phyloP scores from a whole-genome alignment of 2,329 filamentous ascomycete species.

The Plenodomus biglobosus region DNA sequence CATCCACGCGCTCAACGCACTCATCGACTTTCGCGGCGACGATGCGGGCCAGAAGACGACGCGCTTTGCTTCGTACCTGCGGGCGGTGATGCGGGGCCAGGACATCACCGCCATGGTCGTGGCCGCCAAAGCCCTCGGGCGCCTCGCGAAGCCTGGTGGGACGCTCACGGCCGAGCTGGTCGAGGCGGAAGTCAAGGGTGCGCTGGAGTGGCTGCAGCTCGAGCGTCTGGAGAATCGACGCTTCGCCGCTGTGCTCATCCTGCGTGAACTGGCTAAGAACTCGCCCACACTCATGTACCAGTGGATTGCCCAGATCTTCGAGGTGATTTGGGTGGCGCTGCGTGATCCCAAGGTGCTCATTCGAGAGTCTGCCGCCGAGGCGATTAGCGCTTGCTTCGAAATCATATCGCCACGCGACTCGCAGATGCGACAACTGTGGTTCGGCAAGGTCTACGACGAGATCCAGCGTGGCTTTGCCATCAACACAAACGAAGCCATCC shows the following conservation, averaged over 20 bases:
- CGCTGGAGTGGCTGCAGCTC: slow-evolving; percentile 94
- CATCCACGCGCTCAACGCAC: slow-evolving; percentile 84
- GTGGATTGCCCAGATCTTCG: slow-evolving; percentile 92
- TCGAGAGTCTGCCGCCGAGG: slow-evolving; percentile 85
- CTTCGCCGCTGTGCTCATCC: slow-evolving; percentile 87
- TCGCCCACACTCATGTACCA: slow-evolving; percentile 94
- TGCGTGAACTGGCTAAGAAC: slow-evolving; percentile 87
- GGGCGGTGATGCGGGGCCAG: slow-evolving; percentile 83
- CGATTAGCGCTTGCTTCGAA: slow-evolving; percentile 91
- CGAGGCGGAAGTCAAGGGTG: slow-evolving; percentile 94
- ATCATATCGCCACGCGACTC: slow-evolving; percentile 93
- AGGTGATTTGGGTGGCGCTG: slow-evolving; percentile 93
- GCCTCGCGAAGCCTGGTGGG: slow-evolving; percentile 87
- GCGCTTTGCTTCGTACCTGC: slow-evolving; percentile 87
- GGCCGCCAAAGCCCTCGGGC: slow-evolving; percentile 84
- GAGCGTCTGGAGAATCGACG: slow-evolving; percentile 90
- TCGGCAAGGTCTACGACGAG: slow-evolving; percentile 87
- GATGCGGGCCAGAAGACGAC: slow-evolving; percentile 93
- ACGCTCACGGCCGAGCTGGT: slow-evolving; percentile 94
- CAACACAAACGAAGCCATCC: slow-evolving; percentile 81
- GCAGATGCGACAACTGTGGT: slow-evolving; percentile 82
- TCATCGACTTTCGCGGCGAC: slow-evolving; percentile 95
- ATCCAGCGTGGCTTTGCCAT: slow-evolving; percentile 73
- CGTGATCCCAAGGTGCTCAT: slow-evolving; percentile 90
- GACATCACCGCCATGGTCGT: slow-evolving; percentile 89